Evolutionary conservation across 768 basidiomycete species (phyloP), one percentile per base, ranked within the genome.

Genomic region (Macrolepiota albuminosa): DNA sequence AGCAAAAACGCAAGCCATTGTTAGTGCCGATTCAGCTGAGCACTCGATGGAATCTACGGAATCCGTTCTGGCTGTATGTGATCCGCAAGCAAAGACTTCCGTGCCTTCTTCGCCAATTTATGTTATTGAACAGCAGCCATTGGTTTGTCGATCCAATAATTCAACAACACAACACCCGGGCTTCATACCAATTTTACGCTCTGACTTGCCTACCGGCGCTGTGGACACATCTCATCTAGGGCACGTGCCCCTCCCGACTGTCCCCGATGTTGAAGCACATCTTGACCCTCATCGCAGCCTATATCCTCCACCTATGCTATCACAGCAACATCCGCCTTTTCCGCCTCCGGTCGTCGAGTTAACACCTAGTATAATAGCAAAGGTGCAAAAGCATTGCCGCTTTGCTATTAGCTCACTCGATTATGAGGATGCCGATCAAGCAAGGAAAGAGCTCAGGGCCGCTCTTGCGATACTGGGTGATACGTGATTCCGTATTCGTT

Each of bases 321-420:
- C 52, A 33, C 52, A 67, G 6, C 67, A 69, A 11, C 72, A 36
- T 46, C 13, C 26, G 33, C 67, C 70, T 9, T 59, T 71, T 4
- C 67, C 68, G 9, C 68, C 58, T 39, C 64, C 68, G 1, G 64
- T 70, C 18, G 65, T 76, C 9, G 85, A 86, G 36, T 72, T 94
- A 49, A 84, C 89, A 1, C 85, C 89, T 4, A 76, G 76, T 55
- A 69, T 86, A 56, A 81, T 97, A 29, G 78, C 86, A 21, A 84
- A 88, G 62, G 85, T 84, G 14, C 95, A 99, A 78, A 97, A 91
- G 69, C 94, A 95, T 66, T 94, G 94, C 65, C 82, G 84, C 56
- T 97, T 89, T 75, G 96, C 96, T 7, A 92, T 98, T 59, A 93
- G 91, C 34, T 86, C 97, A n/a, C 77, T 99, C 57, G 94, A 98